Percentiles rank a stretch among this genome's conserved stretches.
These are phyloP conservation scores for Penicillium maclennaniae DNA, from an alignment of 495 filamentous ascomycete genomes.

Conservation along the genomic window DNA sequence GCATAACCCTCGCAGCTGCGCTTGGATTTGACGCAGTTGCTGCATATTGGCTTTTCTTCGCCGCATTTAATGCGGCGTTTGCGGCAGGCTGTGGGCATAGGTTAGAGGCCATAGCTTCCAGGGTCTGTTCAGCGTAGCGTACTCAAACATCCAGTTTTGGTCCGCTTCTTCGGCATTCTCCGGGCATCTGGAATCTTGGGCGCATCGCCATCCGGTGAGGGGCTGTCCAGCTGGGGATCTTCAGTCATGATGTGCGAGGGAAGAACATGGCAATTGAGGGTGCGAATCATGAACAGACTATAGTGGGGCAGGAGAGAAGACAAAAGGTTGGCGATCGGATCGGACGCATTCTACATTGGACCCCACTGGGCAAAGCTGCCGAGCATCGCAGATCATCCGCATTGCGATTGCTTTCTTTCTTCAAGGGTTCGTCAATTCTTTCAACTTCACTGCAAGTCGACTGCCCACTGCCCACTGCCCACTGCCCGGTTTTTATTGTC, in stretches of 20 bases:
- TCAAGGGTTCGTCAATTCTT: neutral
- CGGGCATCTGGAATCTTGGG: slow-evolving; percentile 18
- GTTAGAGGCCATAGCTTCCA: slow-evolving; percentile 7
- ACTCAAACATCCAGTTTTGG: slow-evolving; percentile 97
- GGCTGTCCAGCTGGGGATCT: neutral
- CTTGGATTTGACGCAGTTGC: slow-evolving; percentile 92
- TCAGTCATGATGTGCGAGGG: neutral
- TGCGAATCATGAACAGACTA: neutral
- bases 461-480: no score
- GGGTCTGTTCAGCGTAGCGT: slow-evolving; percentile 33
- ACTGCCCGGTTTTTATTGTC: no score
- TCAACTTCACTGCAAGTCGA: no score
- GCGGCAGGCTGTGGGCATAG: slow-evolving; percentile 67
- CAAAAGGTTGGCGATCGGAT: neutral
- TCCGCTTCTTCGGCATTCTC: slow-evolving; percentile 59
- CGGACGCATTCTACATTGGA: neutral
- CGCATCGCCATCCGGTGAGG: slow-evolving; percentile 2
- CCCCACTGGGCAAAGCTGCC: slow-evolving; percentile 21
- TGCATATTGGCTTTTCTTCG: slow-evolving; percentile 87
- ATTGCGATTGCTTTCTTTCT: neutral
- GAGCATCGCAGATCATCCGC: slow-evolving; percentile 25
- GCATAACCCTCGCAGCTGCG: slow-evolving; percentile 93
- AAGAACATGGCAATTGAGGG: neutral
- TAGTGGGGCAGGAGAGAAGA: slow-evolving; percentile 6
- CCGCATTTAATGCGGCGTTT: slow-evolving; percentile 96